These are phyloP conservation scores for Eutrema heterophyllum DNA, from an alignment of 345 rosid genomes.

Conservation along the genomic window DNA sequence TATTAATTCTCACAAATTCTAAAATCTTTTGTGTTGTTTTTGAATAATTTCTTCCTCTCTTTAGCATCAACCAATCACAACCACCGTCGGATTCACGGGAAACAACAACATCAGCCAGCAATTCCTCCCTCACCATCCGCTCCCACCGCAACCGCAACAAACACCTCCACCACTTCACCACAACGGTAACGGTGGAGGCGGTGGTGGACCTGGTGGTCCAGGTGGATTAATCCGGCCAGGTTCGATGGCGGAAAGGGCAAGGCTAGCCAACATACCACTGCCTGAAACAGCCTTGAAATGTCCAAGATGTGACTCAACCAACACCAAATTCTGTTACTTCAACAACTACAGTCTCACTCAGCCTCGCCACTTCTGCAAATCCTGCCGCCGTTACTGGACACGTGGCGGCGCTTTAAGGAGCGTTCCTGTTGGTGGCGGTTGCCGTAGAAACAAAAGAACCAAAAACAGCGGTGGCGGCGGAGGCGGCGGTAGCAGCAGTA, in stretches of 20 bases:
- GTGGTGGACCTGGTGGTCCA: constrained; percentile 44
- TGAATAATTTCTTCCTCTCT: constrained; percentile 11
- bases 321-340: constrained; percentile 85
- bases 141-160: constrained; percentile 31
- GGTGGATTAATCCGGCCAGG: constrained; percentile 47
- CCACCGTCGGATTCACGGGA: constrained; percentile 40
- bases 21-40: constrained; percentile 7
- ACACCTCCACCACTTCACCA: constrained; percentile 24
- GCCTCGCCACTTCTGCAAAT: constrained; percentile 87
- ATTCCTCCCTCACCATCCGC: constrained; percentile 27
- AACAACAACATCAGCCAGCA: constrained; percentile 32
- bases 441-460: constrained; percentile 72
- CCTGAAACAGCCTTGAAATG: constrained; percentile 65
- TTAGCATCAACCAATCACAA: constrained; percentile 35
- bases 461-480: constrained; percentile 32
- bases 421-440: constrained; percentile 87
- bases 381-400: constrained; percentile 88
- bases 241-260: constrained; percentile 72
- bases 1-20: constrained; percentile 8
- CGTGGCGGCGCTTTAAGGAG: constrained; percentile 72
- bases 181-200: constrained; percentile 51
- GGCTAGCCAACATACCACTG: constrained; percentile 60
- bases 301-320: constrained; percentile 78
- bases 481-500: constrained; percentile 36
- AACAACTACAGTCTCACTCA: constrained; percentile 81